Base-by-base conservation (phyloP, 768 basidiomycete genomes). In the Neoboletus subvelutipes region DNA sequence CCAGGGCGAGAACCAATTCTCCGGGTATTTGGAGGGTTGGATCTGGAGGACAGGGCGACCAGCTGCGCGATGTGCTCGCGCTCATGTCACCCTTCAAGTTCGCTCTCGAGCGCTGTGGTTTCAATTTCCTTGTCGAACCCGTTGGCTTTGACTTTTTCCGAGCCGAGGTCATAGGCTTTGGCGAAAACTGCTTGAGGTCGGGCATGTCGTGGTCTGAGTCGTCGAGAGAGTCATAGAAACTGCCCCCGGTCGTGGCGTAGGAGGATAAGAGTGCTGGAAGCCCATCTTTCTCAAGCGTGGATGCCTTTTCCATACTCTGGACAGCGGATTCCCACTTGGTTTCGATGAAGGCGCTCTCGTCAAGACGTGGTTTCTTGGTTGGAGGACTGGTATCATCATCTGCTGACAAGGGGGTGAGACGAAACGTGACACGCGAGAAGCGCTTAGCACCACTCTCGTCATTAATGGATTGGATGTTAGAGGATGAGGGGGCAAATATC, bases 1-100 rank as follows among this genome's bases (percentile, higher is more conserved):
- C 65, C 52, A 70, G 70, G 7, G 85, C 85, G 13, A 90, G 74
- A 3, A 90, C 73, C 1, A 84, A 69, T 67, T 91, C 89, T 3
- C 87, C 90, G 3, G 87, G 88, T 37, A 90, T 81, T 17, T 78
- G 70, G 24, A 87, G 74, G 0, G 74, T 68, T 4, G 72, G 71
- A 59, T 88, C 84, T 3, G 76, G 70, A 17, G 71, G 75, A 5
- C 79, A 79, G 11, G 78, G 77, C 1, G 73, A 71, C 76, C 73
- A 78, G 10, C 31, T 43, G 4, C 42, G 58, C 1, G 60, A 22
- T 45, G 59, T n/a, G 15, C 18, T 50, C 12, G 1, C 55, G 36
- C 11, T 64, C 54, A 24, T 40, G 22, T 28, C 66, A 56, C 57
- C 59, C 28, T 62, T 54, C 48, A 63, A 40, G 20, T 49, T 68